Conservation (phyloP, 805 yeast genomes). For the Saccharomycopsis synnaedendra region DNA sequence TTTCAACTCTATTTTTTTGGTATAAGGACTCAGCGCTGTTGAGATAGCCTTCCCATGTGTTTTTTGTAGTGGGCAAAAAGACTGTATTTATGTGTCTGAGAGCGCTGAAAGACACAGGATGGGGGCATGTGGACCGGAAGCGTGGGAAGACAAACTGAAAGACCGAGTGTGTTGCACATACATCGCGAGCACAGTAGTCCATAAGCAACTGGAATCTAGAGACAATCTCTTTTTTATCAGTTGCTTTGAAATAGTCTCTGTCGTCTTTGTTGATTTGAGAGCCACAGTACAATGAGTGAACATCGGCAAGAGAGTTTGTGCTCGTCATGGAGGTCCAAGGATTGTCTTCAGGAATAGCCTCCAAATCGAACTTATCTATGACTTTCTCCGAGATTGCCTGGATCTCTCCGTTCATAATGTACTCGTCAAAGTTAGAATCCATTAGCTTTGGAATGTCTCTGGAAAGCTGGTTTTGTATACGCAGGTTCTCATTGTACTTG, state of each 20-base stretch:
- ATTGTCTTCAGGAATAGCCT: constrained; percentile 34
- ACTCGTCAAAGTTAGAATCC: constrained; percentile 17
- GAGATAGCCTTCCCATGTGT: constrained; percentile 65
- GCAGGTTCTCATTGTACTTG: constrained; percentile 34
- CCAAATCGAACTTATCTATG: constrained; percentile 20
- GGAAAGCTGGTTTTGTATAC: constrained; percentile 8
- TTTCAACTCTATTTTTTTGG: constrained; percentile 41
- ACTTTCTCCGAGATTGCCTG: constrained; percentile 18
- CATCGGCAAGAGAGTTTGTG: constrained; percentile 69
- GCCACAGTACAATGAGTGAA: constrained; percentile 68
- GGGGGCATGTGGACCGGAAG: constrained; percentile 65
- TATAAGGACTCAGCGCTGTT: constrained; percentile 55
- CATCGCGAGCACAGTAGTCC: constrained; percentile 81
- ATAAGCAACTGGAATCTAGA: constrained; percentile 51
- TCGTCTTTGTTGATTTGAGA: constrained; percentile 52
- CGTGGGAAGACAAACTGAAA: constrained; percentile 58
- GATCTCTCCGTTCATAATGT: constrained; percentile 2
- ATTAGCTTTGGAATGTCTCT: constrained; percentile 15
- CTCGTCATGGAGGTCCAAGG: constrained; percentile 83
- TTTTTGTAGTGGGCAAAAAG: constrained; percentile 62
- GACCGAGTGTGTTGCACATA: constrained; percentile 59
- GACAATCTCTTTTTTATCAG: constrained; percentile 41
- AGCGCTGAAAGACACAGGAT: constrained; percentile 91
- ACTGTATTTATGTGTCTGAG: constrained; percentile 61
- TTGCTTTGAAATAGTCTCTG: constrained; percentile 52